Conservation (phyloP, 108 stramenopile species). For the Fragilaria crotonensis region DNA sequence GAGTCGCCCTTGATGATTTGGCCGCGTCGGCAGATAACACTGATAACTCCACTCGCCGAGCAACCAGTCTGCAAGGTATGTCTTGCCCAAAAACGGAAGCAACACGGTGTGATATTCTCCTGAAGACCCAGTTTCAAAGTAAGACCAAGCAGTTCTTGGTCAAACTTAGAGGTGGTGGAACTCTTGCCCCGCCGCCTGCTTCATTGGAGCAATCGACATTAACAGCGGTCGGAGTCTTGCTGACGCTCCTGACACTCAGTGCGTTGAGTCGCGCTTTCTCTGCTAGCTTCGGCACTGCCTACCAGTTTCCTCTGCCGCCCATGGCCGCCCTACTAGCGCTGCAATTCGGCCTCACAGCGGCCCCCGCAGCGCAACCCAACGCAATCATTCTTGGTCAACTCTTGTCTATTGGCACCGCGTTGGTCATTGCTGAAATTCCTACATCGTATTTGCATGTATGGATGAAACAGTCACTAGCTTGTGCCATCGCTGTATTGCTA, state of each 20-base stretch:
- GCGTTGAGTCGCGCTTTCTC: background rate
- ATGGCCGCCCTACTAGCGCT: background rate
- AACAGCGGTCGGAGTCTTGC: background rate
- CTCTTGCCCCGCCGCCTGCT: background rate
- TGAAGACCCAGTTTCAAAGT: background rate
- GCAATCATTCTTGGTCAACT: slow-evolving; percentile 1
- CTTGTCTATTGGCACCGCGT: background rate
- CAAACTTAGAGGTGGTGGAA: background rate
- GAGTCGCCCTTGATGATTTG: background rate
- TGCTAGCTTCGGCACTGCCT: background rate
- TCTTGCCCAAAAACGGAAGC: background rate
- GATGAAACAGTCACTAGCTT: slow-evolving; percentile 5
- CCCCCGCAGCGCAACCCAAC: slow-evolving; percentile 11
- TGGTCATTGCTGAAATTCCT: slow-evolving; percentile 1
- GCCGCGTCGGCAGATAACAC: background rate
- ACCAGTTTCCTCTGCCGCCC: background rate
- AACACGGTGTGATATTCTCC: background rate
- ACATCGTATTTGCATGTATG: background rate
- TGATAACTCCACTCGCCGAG: background rate
- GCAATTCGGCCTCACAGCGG: slow-evolving; percentile 11
- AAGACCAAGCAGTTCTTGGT: background rate
- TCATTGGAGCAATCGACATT: background rate
- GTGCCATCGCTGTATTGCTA: slow-evolving; percentile 1
- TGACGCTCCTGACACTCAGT: background rate
- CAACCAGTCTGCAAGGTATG: background rate